Percentiles rank a stretch among this genome's conserved stretches.
Evolutionary conservation across 1,139 yeast species (phyloP).

Genomic region (Diutina scorzettiae): DNA sequence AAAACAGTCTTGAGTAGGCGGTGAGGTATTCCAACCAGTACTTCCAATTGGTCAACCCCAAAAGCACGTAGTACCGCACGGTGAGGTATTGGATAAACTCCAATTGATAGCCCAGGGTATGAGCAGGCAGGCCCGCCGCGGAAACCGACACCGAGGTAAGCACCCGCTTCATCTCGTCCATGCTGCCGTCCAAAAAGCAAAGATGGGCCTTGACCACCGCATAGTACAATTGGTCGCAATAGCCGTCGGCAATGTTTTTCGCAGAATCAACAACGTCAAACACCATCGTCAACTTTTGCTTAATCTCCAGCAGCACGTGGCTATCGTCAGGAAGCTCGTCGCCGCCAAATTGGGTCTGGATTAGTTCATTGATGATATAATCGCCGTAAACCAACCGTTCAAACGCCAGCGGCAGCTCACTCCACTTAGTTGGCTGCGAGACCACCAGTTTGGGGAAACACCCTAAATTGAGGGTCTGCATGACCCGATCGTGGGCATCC

Average conservation of each 20-base stretch:
- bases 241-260: conserved; percentile 12
- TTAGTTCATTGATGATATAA: conserved; percentile 25
- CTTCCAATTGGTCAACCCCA: conserved; percentile 18
- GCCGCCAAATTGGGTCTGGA: conserved; percentile 22
- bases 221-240: conserved; percentile 24
- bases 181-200: conserved; percentile 14
- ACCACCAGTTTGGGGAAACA: conserved; percentile 27
- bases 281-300: conserved; percentile 20
- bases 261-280: conserved; percentile 20
- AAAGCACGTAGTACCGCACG: conserved; percentile 25
- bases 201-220: conserved; percentile 26
- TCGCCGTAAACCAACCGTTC: conserved; percentile 29
- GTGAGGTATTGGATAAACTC: conserved; percentile 17
- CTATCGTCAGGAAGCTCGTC: conserved; percentile 9
- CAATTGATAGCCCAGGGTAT: conserved; percentile 11
- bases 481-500: conserved; percentile 13
- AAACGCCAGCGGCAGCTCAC: conserved; percentile 25
- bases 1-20: conserved; percentile 17
- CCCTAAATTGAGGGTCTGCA: conserved; percentile 21
- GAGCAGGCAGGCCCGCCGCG: conserved; percentile 9
- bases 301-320: conserved; percentile 7
- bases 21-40: conserved; percentile 24
- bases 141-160: conserved; percentile 7
- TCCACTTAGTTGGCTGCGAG: conserved; percentile 12
- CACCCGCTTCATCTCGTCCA: conserved; percentile 12